Evolutionary conservation across 257 asterid genomes (phyloP).

Genomic region (Thymus mandschuricus): DNA sequence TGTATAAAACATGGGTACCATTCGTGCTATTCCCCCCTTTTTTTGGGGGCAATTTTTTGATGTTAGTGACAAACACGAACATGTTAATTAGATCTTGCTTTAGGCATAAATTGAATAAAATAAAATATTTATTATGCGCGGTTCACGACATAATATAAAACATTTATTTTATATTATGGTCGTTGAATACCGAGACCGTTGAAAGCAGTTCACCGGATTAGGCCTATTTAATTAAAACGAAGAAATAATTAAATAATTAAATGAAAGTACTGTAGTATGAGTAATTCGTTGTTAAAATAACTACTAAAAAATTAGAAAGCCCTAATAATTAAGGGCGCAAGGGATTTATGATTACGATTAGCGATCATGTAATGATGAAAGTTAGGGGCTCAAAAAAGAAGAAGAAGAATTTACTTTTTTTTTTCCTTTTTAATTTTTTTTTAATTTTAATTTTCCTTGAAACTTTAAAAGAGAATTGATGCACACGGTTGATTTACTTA

Average conservation of each 20-base stretch:
- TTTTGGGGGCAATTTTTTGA: neutral
- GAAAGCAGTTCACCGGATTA: constrained; percentile 44
- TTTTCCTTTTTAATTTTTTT: neutral
- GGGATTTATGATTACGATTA: constrained; percentile 31
- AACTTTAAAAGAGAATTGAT: neutral
- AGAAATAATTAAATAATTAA: neutral
- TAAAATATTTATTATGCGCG: neutral
- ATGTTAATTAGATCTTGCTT: neutral
- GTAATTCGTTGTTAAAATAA: neutral
- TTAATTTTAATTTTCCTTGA: neutral
- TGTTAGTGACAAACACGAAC: constrained; percentile 16
- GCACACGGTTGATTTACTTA: neutral
- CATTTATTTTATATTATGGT: neutral
- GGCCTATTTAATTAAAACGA: constrained; percentile 18
- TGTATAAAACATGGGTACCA: neutral
- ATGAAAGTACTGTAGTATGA: too few species aligned
- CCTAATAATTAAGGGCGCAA: constrained; percentile 48
- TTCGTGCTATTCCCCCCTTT: neutral
- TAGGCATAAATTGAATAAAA: neutral
- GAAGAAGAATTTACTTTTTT: neutral
- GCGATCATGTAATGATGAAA: constrained; percentile 32
- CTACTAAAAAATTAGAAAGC: constrained; percentile 33
- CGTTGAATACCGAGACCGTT: constrained; percentile 33
- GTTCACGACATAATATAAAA: neutral
- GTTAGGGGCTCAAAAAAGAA: constrained; percentile 36